These are phyloP conservation scores for Xylariaceae sp. DNA, from an alignment of 2,329 filamentous ascomycete genomes.

Conservation along the genomic window DNA sequence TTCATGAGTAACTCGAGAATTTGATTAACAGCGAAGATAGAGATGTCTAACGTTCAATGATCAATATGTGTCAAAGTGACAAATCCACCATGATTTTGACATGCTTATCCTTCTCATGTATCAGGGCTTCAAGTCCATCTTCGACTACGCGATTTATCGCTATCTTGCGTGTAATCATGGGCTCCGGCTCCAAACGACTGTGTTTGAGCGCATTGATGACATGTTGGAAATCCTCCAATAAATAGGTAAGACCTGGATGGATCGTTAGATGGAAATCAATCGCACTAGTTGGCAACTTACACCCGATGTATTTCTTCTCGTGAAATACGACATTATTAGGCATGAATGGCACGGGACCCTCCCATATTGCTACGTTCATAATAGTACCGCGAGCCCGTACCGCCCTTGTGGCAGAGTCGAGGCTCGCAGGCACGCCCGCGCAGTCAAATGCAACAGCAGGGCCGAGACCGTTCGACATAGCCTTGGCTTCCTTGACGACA, in stretches of 20 bases:
- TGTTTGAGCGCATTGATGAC: constrained; percentile 49
- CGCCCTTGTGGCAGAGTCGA: constrained; percentile 42
- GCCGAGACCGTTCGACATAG: constrained; percentile 46
- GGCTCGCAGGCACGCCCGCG: constrained; percentile 53
- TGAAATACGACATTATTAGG: constrained; percentile 51
- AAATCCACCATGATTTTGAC: constrained; percentile 58
- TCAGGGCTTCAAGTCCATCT: constrained; percentile 53
- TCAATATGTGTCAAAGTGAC: no score
- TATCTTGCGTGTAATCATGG: constrained; percentile 60
- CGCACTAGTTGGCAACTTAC: constrained; percentile 7
- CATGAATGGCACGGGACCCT: constrained; percentile 49
- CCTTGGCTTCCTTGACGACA: constrained; percentile 40
- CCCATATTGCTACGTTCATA: constrained; percentile 64
- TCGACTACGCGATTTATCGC: constrained; percentile 52
- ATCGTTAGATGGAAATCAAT: constrained; percentile 5
- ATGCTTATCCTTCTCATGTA: constrained; percentile 57
- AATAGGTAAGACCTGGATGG: constrained; percentile 29
- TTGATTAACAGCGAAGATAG: no score
- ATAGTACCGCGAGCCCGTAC: constrained; percentile 53
- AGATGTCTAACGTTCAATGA: no score
- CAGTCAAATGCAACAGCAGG: constrained; percentile 60
- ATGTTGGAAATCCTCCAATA: constrained; percentile 47
- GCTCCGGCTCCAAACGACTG: constrained; percentile 47
- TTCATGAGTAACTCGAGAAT: no score
- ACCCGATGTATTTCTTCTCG: constrained; percentile 48